These are phyloP conservation scores for Chenopodium album DNA, from an alignment of 148 eudicot species.

Conservation along the genomic window DNA sequence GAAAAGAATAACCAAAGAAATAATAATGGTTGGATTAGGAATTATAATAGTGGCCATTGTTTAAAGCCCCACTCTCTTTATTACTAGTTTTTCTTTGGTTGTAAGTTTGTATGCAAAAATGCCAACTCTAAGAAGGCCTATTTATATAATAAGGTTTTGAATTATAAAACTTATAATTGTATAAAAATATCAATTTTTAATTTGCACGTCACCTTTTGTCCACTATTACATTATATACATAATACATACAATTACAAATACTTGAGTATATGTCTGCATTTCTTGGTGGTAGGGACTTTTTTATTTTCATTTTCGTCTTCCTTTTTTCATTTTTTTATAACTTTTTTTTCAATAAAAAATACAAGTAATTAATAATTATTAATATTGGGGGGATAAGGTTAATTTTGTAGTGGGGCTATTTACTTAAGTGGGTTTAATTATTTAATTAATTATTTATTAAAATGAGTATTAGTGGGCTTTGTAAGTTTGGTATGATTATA, in stretches of 20 bases:
- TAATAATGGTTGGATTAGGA: background rate
- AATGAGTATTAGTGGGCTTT: no score
- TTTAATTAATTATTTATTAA: no score
- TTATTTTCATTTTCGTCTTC: no score
- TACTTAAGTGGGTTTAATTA: background rate
- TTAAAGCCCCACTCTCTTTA: constrained; percentile 7
- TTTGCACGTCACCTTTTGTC: constrained; percentile 30
- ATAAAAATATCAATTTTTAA: constrained; percentile 8
- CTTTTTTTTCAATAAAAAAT: no score
- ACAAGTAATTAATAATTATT: no score
- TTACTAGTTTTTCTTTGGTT: background rate
- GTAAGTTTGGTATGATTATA: background rate
- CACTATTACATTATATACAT: background rate
- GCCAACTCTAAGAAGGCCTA: constrained; percentile 6
- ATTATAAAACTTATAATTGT: no score
- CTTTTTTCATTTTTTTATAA: no score
- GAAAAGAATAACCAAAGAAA: constrained; percentile 8
- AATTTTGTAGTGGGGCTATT: no score
- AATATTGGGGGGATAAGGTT: no score
- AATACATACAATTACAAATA: background rate
- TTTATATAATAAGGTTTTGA: no score
- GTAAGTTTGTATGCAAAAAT: constrained; percentile 15
- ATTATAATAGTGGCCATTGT: constrained; percentile 12
- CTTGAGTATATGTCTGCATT: background rate
- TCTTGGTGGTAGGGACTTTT: no score